Evolutionary conservation across 2,329 filamentous ascomycete genomes (phyloP), one percentile per base, ranked within the genome.

Genomic region (Paramyrothecium sp.): DNA sequence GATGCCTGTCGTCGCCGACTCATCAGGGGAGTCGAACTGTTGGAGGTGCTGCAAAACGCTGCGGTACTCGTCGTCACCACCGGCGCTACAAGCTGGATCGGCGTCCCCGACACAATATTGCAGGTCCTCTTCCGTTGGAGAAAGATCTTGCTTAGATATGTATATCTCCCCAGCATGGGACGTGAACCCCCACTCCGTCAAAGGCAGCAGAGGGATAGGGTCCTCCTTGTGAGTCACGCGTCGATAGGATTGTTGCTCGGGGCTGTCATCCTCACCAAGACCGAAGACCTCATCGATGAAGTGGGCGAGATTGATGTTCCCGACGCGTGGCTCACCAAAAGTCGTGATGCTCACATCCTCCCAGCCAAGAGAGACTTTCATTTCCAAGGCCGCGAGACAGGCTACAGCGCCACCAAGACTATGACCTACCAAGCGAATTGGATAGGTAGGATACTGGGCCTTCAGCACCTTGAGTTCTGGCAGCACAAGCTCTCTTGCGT

Each of bases 391-490:
- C 1, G 93, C 95, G 3, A 99, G 83, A 1, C 91, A 89, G 3
- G 95, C 94, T 2, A 99, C 91, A 0, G 95, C 93, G 17, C 95
- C 95, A 20, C 95, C 95, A 0, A 99, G 85, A 53, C 91, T 96
- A 72, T 99, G 95, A 0, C 95, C 95, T 8, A 97, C 86, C 3
- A 99, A 79, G 22, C 89, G 87, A 16, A 98, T 76, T 46, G 86
- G 77, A 66, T 96, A 94, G 22, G 83, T 76, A 0, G 90, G 90
- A 67, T 94, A 83, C 47, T 82, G 75, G 17, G 78, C 70, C 22
- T 82, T 78, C 5, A 91, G 77, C 5, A 77, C 73, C 55, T 84
- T 77, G 3, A 99, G 75, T 26, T 87, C 78, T 0, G 89, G 84
- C 17, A 97, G 72, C 26, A 99, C 85, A 2, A 82, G 75, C 30